Conservation (phyloP, 495 filamentous ascomycete genomes). For the Tuber microsphaerosporum region DNA sequence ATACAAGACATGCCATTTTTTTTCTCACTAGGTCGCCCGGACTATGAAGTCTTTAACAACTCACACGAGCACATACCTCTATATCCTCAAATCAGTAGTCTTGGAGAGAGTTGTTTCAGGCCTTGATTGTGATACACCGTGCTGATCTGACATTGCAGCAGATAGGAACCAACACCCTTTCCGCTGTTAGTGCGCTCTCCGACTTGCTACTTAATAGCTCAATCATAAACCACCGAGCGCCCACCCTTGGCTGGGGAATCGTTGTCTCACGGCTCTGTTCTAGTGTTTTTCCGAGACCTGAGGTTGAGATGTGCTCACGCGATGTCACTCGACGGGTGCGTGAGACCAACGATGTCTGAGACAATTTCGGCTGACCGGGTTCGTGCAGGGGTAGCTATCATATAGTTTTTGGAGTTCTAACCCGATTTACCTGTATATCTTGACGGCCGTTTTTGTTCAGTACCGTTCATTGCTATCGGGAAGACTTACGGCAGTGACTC, state of each 20-base stretch:
- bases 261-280: neutral
- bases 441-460: neutral
- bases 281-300: neutral
- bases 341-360: neutral
- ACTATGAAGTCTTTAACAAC: neutral
- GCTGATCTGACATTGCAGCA: neutral
- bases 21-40: neutral
- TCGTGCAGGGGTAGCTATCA: neutral
- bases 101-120: neutral
- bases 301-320: neutral
- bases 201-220: neutral
- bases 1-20: neutral
- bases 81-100: neutral
- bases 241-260: neutral
- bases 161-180: neutral
- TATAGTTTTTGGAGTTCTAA: neutral
- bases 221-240: neutral
- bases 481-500: neutral
- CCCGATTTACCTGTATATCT: neutral
- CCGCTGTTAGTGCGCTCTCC: neutral
- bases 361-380: neutral
- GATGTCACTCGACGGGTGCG: neutral
- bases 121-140: neutral
- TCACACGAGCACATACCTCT: neutral
- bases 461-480: neutral